phyloP scores from a whole-genome alignment of 305 asterid species.

The Andrographis paniculata region DNA sequence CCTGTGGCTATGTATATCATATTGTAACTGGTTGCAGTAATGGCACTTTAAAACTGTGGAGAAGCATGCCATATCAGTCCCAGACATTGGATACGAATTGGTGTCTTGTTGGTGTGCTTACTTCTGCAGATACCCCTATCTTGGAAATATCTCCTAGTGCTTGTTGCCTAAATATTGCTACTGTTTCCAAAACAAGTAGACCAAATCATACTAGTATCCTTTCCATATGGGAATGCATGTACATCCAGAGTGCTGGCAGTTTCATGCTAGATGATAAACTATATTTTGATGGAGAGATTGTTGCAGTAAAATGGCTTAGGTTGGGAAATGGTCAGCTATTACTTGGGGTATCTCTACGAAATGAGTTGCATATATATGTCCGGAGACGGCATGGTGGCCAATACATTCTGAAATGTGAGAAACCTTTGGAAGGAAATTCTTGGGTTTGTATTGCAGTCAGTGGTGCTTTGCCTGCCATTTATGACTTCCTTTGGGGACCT shows the following conservation, averaged over 20 bases:
- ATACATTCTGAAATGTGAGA: constrained; percentile 44
- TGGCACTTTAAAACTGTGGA: constrained; percentile 85
- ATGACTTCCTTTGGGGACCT: constrained; percentile 93
- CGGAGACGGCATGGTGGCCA: constrained; percentile 59
- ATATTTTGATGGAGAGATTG: constrained; percentile 52
- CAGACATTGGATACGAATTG: constrained; percentile 41
- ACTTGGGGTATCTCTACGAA: constrained; percentile 67
- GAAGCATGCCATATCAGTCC: constrained; percentile 48
- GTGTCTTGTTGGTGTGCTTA: constrained; percentile 76
- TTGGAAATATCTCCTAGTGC: constrained; percentile 47
- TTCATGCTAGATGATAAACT: constrained; percentile 72
- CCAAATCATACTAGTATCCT: constrained; percentile 32
- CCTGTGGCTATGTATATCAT: constrained; percentile 61
- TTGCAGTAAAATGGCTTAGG: constrained; percentile 62
- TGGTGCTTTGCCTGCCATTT: constrained; percentile 42
- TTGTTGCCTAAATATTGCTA: constrained; percentile 72
- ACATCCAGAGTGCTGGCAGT: constrained; percentile 49
- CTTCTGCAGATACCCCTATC: constrained; percentile 50
- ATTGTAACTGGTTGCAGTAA: constrained; percentile 63
- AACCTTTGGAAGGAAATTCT: constrained; percentile 38
- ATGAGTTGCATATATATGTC: constrained; percentile 62
- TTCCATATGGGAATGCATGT: constrained; percentile 77
- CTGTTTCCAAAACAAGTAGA: constrained; percentile 32
- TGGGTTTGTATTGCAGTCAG: constrained; percentile 74
- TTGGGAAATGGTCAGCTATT: constrained; percentile 73